A percentile compares a stretch with the other conserved stretches of the same genome.
These are phyloP conservation scores for Nematocida minor DNA, from an alignment of 371 early-diverging fungal species.

Conservation along the genomic window DNA sequence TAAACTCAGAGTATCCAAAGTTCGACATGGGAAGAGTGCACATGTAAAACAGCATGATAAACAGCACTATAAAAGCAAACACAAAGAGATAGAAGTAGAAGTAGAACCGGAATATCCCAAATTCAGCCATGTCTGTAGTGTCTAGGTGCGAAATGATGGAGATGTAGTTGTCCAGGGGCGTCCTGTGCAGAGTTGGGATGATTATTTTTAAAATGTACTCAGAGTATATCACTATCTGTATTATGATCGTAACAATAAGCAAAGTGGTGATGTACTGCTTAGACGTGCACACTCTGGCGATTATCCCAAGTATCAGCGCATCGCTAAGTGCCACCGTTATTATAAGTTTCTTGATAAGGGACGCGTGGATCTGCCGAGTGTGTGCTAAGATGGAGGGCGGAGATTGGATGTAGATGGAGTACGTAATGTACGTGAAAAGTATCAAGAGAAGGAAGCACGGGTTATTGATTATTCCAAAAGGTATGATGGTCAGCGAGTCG, in stretches of 20 bases:
- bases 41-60: not conserved
- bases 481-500: not conserved
- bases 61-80: not conserved
- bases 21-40: not conserved
- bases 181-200: not conserved
- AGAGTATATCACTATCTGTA: slow-evolving; percentile 6
- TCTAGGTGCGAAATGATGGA: not conserved
- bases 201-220: not conserved
- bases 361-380: not conserved
- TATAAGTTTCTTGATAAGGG: not conserved
- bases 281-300: not conserved
- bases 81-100: not conserved
- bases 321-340: not conserved
- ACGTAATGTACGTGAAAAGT: not conserved
- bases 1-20: not conserved
- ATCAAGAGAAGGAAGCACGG: slow-evolving; percentile 1
- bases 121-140: not conserved
- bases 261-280: not conserved
- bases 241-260: not conserved
- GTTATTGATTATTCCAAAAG: not conserved
- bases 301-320: not conserved
- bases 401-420: not conserved
- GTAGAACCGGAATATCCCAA: not conserved
- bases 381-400: slow-evolving; percentile 4
- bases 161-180: slow-evolving; percentile 6